Conservation (phyloP, 176 grass and related monocot species). For the Bonia amplexicaulis region DNA sequence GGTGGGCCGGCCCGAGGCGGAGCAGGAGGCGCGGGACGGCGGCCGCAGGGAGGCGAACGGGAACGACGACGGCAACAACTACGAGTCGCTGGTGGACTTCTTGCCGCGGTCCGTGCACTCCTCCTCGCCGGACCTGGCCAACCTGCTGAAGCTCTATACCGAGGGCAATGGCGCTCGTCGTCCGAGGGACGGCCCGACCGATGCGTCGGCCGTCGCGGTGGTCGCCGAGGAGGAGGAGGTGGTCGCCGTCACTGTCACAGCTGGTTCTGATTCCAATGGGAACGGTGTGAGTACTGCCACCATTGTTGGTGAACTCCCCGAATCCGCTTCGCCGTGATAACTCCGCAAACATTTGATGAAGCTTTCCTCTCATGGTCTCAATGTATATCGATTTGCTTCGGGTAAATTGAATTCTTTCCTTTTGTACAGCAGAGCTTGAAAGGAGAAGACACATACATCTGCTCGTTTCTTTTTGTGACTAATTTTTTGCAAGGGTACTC, state of each 20-base stretch:
- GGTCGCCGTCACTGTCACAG: neutral
- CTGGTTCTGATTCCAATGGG: neutral
- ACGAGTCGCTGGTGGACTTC: constrained; percentile 49
- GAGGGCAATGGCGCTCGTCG: constrained; percentile 13
- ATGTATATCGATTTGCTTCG: too few species aligned
- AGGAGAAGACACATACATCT: too few species aligned
- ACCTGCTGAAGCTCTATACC: constrained; percentile 39
- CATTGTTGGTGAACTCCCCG: neutral
- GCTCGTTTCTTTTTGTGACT: too few species aligned
- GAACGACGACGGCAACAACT: constrained; percentile 15
- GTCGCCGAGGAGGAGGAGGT: too few species aligned
- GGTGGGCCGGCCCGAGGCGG: neutral
- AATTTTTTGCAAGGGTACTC: too few species aligned
- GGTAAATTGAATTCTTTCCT: too few species aligned
- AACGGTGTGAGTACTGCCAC: neutral
- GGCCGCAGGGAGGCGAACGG: neutral
- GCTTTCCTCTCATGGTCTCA: too few species aligned
- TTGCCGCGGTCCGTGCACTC: constrained; percentile 33
- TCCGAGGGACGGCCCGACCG: neutral
- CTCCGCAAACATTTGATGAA: too few species aligned
- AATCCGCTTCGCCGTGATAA: too few species aligned
- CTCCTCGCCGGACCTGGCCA: constrained; percentile 41
- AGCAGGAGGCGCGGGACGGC: neutral
- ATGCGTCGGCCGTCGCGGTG: neutral
- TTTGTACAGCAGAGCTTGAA: too few species aligned